Conservation (phyloP, 2,329 filamentous ascomycete species). For the Xylariaceae sp. region DNA sequence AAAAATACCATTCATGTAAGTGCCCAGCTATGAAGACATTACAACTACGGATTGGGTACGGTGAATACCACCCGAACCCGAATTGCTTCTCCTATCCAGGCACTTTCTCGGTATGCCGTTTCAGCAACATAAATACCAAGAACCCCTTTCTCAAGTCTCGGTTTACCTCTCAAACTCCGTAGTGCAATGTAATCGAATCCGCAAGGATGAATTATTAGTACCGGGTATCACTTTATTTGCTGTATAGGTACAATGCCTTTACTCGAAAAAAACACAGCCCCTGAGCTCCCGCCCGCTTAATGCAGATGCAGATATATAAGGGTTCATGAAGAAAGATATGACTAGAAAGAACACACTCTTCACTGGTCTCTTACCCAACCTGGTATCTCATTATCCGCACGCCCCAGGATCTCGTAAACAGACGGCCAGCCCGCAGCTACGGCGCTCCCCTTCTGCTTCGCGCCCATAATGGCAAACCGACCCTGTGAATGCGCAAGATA, state of each 20-base stretch:
- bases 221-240: slow-evolving; percentile 12
- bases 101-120: too few relatives aligned
- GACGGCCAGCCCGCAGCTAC: slow-evolving; percentile 69
- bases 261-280: neutral
- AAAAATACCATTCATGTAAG: slow-evolving; percentile 7
- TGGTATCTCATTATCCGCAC: slow-evolving; percentile 48
- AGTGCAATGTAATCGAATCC: neutral
- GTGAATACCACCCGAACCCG: neutral
- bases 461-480: slow-evolving; percentile 77
- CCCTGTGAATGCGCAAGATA: slow-evolving; percentile 74
- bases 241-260: neutral
- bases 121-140: too few relatives aligned
- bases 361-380: slow-evolving; percentile 27
- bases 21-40: neutral
- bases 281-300: neutral
- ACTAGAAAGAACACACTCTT: neutral
- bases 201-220: neutral
- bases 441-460: slow-evolving; percentile 59
- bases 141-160: too few relatives aligned
- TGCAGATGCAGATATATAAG: neutral
- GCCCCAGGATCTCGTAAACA: slow-evolving; percentile 63
- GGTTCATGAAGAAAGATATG: too few relatives aligned
- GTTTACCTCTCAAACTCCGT: too few relatives aligned
- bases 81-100: too few relatives aligned
- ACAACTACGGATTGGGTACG: neutral